Evolutionary conservation across 106 monocot species (phyloP).

Genomic region (Platanthera guangdongensis): DNA sequence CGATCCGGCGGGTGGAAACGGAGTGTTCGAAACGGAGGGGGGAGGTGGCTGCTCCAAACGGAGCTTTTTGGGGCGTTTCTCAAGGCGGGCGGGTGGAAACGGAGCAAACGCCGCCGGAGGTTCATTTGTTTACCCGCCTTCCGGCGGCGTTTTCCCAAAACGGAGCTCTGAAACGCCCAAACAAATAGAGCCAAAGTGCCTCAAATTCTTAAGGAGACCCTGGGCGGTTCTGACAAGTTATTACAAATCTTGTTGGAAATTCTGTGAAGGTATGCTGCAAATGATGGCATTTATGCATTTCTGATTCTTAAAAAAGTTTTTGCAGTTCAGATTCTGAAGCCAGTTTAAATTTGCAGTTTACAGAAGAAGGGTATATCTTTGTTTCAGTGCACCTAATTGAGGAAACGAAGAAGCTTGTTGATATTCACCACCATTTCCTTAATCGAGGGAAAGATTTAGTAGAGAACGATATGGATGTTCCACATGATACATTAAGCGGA

Average conservation of each 20-base stretch:
- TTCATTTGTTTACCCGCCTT: too few species aligned
- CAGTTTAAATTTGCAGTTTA: slow-evolving; percentile 46
- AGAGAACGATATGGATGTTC: slow-evolving; percentile 10
- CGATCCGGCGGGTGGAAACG: too few species aligned
- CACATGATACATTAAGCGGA: slow-evolving; percentile 52
- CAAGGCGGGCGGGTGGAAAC: too few species aligned
- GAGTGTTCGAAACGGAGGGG: too few species aligned
- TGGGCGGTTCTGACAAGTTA: slow-evolving; percentile 66
- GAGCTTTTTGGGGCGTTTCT: too few species aligned
- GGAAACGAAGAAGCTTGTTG: slow-evolving; percentile 27
- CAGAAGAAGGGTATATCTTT: slow-evolving; percentile 74
- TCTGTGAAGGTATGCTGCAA: slow-evolving; percentile 59
- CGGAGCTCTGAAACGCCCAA: too few species aligned
- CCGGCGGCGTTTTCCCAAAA: too few species aligned
- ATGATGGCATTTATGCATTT: neutral
- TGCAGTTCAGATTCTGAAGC: neutral
- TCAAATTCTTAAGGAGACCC: slow-evolving; percentile 69
- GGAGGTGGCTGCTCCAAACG: too few species aligned
- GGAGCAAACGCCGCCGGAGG: too few species aligned
- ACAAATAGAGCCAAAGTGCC: too few species aligned
- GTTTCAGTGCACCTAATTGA: slow-evolving; percentile 54
- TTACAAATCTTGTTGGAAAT: slow-evolving; percentile 88
- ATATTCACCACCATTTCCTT: slow-evolving; percentile 7
- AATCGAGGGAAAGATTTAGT: slow-evolving; percentile 1
- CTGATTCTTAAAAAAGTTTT: neutral